Evolutionary conservation across 352 stramenopile species (phyloP).

Genomic region (Hyphochytrium catenoides): DNA sequence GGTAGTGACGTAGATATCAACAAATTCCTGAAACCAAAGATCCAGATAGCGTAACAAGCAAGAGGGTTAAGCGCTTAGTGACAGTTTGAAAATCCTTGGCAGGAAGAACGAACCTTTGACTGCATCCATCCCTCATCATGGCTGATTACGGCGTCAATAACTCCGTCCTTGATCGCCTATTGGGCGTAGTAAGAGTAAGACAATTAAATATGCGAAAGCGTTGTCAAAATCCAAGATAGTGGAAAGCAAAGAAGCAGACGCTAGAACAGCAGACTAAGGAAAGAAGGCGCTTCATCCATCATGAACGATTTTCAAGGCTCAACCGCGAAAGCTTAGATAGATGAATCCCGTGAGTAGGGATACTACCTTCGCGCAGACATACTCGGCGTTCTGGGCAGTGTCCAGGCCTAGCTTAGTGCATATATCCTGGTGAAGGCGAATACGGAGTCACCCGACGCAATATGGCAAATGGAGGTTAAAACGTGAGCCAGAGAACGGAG

Average conservation of each 20-base stretch:
- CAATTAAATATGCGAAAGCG: too few species aligned
- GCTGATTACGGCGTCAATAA: conserved; percentile 94
- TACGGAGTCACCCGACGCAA: too few species aligned
- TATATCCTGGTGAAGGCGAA: conserved; percentile 76
- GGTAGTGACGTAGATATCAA: conserved; percentile 71
- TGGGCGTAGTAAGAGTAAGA: too few species aligned
- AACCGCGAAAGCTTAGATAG: too few species aligned
- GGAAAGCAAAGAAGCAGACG: neutral
- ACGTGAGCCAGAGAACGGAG: neutral
- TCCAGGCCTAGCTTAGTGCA: conserved; percentile 77
- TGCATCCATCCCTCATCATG: conserved; percentile 81
- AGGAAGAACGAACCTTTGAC: conserved; percentile 17
- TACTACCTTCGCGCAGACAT: conserved; percentile 83
- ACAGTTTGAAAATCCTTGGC: neutral
- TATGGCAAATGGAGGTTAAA: too few species aligned
- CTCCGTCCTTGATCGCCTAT: conserved; percentile 83
- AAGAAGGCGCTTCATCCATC: too few species aligned
- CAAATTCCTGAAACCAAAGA: conserved; percentile 17
- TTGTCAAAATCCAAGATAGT: neutral
- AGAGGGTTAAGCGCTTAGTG: too few species aligned
- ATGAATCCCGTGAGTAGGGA: too few species aligned
- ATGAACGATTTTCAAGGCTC: too few species aligned
- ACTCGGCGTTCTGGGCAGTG: conserved; percentile 75
- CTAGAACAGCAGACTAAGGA: too few species aligned
- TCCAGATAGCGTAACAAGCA: too few species aligned